Base-by-base conservation (phyloP, 2,329 filamentous ascomycete species). In the Biscogniauxia marginata region DNA sequence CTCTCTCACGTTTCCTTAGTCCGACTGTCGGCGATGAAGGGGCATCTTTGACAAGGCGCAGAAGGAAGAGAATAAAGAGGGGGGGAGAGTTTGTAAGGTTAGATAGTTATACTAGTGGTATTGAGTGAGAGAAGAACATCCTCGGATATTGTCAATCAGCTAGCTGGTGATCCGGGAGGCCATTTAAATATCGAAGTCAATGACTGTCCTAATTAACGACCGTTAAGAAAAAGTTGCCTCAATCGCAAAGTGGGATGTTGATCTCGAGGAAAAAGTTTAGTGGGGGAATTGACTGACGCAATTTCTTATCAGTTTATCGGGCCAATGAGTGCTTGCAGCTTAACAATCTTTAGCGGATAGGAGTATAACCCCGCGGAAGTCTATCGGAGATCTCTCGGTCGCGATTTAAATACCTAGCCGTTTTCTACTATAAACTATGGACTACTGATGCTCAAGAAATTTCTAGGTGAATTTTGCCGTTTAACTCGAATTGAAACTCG, bases 211-310 rank as follows among this genome's bases (percentile, higher is more conserved):
- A n/a, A n/a, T n/a, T n/a, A n/a, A n/a, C n/a, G 24, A 6, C 24
- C 24, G 30, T 2, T 16, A 16, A 11, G n/a, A 39, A 7, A 46
- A 18, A 22, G 18, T 20, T 22, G 44, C 20, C 18, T 16, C 44
- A 7, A 22, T 22, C 18, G 7, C 18, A 46, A 46, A 46, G 44
- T 46, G 16, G 18, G 18, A 46, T 18, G 44, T 20, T 22, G n/a
- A 51, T 52, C 57, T 54, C 52, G 30, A 49, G 22, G 21, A 11
- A 58, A 62, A 51, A 13, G 54, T 62, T 59, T 39, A 59, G 58
- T 50, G 61, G 58, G 56, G 20, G 46, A 55, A 49, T 52, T 54
- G 56, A 56, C 55, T 61, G 61, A 61, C 61, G 61, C 59, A 59
- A 61, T 61, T 45, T 47, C 59, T 54, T 45, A 53, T 57, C 54